These are phyloP conservation scores for Platanthera zijinensis DNA, from an alignment of 106 monocot genomes.

Conservation along the genomic window DNA sequence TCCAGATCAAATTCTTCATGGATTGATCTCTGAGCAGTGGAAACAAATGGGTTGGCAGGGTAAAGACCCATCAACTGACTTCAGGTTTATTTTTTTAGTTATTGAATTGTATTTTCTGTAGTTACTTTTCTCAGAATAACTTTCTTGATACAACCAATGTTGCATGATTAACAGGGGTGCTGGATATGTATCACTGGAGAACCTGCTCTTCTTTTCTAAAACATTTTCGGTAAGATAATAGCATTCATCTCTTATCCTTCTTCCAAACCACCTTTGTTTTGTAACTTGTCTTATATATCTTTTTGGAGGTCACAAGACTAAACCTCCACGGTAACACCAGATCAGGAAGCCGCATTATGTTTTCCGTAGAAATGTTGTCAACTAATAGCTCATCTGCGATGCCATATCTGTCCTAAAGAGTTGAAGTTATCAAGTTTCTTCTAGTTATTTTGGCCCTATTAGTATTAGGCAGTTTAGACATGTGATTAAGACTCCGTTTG, in stretches of 20 bases:
- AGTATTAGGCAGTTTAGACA: neutral
- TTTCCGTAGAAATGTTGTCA: neutral
- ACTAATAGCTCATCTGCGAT: neutral
- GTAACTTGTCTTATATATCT: neutral
- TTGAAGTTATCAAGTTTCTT: neutral
- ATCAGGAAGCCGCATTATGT: neutral
- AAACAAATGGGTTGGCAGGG: conserved; percentile 98
- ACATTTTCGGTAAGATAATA: conserved; percentile 60
- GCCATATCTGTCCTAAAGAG: neutral
- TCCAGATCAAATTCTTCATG: conserved; percentile 62
- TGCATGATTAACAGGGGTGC: conserved; percentile 43
- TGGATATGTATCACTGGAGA: conserved; percentile 86
- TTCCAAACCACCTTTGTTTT: neutral
- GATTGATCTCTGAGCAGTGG: conserved; percentile 88
- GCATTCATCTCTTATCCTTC: neutral
- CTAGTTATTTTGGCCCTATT: neutral
- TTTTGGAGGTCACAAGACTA: neutral
- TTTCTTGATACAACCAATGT: conserved; percentile 2
- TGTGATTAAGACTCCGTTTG: too few species aligned
- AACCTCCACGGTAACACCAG: neutral
- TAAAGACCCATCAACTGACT: conserved; percentile 88
- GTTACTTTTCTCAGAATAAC: neutral
- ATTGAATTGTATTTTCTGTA: neutral
- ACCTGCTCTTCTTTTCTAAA: conserved; percentile 86
- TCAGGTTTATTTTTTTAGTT: conserved; percentile 38